Conservation (phyloP, 495 filamentous ascomycete genomes). For the Aspergillus sparsus region DNA sequence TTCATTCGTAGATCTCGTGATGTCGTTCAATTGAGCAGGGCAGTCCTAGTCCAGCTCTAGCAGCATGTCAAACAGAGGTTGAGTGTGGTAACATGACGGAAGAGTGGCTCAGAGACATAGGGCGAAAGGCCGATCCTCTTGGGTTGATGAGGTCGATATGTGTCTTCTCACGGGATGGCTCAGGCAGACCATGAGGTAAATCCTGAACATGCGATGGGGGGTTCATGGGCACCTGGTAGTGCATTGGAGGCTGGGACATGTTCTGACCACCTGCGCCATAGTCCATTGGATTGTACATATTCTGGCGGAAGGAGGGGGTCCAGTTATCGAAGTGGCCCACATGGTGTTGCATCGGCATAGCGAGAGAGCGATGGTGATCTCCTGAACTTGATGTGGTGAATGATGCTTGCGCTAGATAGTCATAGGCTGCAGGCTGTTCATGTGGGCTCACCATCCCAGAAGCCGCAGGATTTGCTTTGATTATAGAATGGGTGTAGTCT, state of each 20-base stretch:
- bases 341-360: conserved; percentile 27
- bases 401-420: conserved; percentile 32
- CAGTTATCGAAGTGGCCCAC: conserved; percentile 38
- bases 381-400: conserved; percentile 29
- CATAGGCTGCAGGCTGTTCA: conserved; percentile 35
- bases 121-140: conserved; percentile 34
- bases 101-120: conserved; percentile 37
- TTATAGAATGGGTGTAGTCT: conserved; percentile 36
- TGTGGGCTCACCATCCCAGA: conserved; percentile 36
- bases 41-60: neutral
- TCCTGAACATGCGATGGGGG: conserved; percentile 33
- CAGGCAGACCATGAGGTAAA: conserved; percentile 32
- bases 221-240: conserved; percentile 39
- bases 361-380: conserved; percentile 28
- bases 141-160: conserved; percentile 27
- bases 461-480: conserved; percentile 34
- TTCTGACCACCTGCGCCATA: conserved; percentile 32
- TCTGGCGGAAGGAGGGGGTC: conserved; percentile 43
- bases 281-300: conserved; percentile 42
- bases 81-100: neutral
- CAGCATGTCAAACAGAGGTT: neutral
- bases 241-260: conserved; percentile 29
- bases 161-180: conserved; percentile 18
- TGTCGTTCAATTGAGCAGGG: conserved; percentile 16
- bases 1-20: conserved; percentile 22